These are phyloP conservation scores for Metschnikowia bowlesiae DNA, from an alignment of 805 yeast genomes.

Conservation along the genomic window DNA sequence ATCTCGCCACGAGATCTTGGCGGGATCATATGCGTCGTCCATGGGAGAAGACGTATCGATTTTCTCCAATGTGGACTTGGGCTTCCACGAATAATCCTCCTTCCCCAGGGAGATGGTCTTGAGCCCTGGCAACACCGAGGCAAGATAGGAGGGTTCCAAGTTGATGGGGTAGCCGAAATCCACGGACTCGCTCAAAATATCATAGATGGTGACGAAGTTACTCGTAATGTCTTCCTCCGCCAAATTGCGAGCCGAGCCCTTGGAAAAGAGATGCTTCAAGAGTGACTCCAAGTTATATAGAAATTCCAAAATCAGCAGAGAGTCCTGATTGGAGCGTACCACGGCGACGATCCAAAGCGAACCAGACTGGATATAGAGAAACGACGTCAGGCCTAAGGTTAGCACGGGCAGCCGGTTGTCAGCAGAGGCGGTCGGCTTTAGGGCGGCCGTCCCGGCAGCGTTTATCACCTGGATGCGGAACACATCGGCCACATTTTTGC, in stretches of 20 bases:
- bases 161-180: constrained; percentile 77
- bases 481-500: constrained; percentile 76
- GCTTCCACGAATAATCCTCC: constrained; percentile 3
- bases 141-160: constrained; percentile 41
- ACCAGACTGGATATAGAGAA: constrained; percentile 64
- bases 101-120: constrained; percentile 5
- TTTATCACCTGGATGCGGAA: constrained; percentile 90
- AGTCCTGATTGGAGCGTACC: constrained; percentile 85
- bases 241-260: constrained; percentile 16
- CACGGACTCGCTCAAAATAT: constrained; percentile 68
- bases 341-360: constrained; percentile 81
- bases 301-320: constrained; percentile 74
- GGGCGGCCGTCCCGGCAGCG: constrained; percentile 30
- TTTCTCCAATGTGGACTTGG: not conserved
- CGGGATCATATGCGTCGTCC: constrained; percentile 13
- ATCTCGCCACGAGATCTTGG: constrained; percentile 62
- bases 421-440: constrained; percentile 14
- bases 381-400: constrained; percentile 90
- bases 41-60: constrained; percentile 3
- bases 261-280: constrained; percentile 32
- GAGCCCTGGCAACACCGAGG: constrained; percentile 16
- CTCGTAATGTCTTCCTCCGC: constrained; percentile 47
- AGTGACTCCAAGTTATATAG: constrained; percentile 57
- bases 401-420: constrained; percentile 43
- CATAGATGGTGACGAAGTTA: constrained; percentile 68